These are phyloP conservation scores for Pelagophyceae sp. DNA, from an alignment of 352 stramenopile genomes.

Conservation along the genomic window DNA sequence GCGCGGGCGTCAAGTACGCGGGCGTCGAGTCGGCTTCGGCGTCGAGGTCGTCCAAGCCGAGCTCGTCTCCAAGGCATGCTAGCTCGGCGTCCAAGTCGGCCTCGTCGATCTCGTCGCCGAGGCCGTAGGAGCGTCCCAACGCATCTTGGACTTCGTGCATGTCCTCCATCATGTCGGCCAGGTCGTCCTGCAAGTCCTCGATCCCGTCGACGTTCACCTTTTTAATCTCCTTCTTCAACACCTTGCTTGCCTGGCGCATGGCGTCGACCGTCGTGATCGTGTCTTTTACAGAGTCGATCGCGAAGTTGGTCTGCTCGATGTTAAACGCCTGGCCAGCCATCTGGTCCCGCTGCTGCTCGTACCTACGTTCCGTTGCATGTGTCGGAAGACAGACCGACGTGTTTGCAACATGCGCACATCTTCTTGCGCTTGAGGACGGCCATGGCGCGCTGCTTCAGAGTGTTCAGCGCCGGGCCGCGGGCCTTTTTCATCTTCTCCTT, in stretches of 20 bases:
- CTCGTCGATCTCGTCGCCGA: slow-evolving; percentile 85
- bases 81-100: slow-evolving; percentile 86
- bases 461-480: slow-evolving; percentile 63
- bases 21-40: slow-evolving; percentile 38
- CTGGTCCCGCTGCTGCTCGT: slow-evolving; percentile 61
- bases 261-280: slow-evolving; percentile 79
- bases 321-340: slow-evolving; percentile 55
- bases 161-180: slow-evolving; percentile 92
- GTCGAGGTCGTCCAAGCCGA: slow-evolving; percentile 60
- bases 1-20: slow-evolving; percentile 44
- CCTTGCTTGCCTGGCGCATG: slow-evolving; percentile 80
- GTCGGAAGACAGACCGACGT: too few relatives aligned
- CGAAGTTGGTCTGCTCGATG: slow-evolving; percentile 50
- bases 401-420: too few relatives aligned
- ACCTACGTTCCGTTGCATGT: too few relatives aligned
- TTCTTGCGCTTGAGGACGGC: slow-evolving; percentile 59
- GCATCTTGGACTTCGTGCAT: slow-evolving; percentile 96
- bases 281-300: slow-evolving; percentile 81
- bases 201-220: slow-evolving; percentile 91
- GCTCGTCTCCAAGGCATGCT: slow-evolving; percentile 82
- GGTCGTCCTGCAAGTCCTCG: slow-evolving; percentile 90
- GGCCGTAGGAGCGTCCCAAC: slow-evolving; percentile 86
- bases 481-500: slow-evolving; percentile 59
- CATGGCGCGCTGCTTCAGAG: slow-evolving; percentile 74
- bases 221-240: slow-evolving; percentile 84